Conservation (phyloP, 2,329 filamentous ascomycete species). For the Alternaria conjuncta region DNA sequence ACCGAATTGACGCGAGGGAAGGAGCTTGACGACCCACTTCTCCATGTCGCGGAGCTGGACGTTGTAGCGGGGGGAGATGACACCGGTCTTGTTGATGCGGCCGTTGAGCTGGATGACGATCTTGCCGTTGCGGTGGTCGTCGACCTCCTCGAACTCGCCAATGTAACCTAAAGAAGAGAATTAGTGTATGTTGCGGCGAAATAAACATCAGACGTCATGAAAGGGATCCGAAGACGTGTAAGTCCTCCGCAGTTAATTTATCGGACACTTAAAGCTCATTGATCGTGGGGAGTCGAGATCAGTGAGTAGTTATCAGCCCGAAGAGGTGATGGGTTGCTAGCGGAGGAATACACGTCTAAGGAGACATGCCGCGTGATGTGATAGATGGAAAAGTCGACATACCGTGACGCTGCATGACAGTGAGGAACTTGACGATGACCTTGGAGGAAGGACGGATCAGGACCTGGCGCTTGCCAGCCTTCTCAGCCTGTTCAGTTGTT, state of each 20-base stretch:
- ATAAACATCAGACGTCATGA: constrained; percentile 91
- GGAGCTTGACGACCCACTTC: constrained; percentile 99
- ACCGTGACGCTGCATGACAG: constrained; percentile 99
- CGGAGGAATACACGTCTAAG: not conserved
- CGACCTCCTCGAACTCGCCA: constrained; percentile 99
- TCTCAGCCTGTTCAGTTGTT: constrained; percentile 69
- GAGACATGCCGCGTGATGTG: constrained; percentile 11
- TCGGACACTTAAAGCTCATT: constrained; percentile 99
- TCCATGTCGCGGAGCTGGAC: constrained; percentile 96
- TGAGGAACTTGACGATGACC: constrained; percentile 99
- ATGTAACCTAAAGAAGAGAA: constrained; percentile 78
- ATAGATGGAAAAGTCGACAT: constrained; percentile 57
- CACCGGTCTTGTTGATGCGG: constrained; percentile 98
- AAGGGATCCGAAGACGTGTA: constrained; percentile 87
- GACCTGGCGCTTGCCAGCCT: constrained; percentile 99
- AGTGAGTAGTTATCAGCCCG: constrained; percentile 99
- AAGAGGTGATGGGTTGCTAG: constrained; percentile 52
- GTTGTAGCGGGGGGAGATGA: constrained; percentile 99
- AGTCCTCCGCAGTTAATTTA: constrained; percentile 90
- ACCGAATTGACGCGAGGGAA: constrained; percentile 99
- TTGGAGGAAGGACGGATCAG: constrained; percentile 97
- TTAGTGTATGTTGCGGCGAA: constrained; percentile 85
- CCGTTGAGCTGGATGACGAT: constrained; percentile 99
- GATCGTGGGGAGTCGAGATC: constrained; percentile 83
- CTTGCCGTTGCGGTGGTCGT: constrained; percentile 99